These are phyloP conservation scores for Zasmidium cellare DNA, from an alignment of 2,329 filamentous ascomycete species.

Conservation along the genomic window DNA sequence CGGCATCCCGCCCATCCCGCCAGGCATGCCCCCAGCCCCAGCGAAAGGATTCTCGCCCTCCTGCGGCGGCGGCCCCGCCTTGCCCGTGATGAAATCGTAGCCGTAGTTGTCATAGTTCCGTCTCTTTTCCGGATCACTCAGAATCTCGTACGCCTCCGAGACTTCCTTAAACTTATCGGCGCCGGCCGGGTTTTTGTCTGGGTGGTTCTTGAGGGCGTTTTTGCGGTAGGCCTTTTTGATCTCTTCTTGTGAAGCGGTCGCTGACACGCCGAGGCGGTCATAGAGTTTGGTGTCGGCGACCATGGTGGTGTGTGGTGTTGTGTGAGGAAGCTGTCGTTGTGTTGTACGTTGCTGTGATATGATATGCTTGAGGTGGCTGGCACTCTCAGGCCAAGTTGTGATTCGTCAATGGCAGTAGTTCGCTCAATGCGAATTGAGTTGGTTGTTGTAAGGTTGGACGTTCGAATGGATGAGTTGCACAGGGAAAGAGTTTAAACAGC, in stretches of 20 bases:
- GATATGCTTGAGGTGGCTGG: neutral
- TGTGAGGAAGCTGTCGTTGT: neutral
- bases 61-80: slow-evolving; percentile 54
- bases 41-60: slow-evolving; percentile 43
- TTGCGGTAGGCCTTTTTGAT: slow-evolving; percentile 97
- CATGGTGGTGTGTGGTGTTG: slow-evolving; percentile 57
- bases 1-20: slow-evolving; percentile 42
- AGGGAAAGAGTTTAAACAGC: neutral
- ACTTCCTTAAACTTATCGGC: slow-evolving; percentile 97
- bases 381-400: slow-evolving; percentile 9
- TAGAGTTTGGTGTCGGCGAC: slow-evolving; percentile 95
- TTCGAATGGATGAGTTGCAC: slow-evolving; percentile 1
- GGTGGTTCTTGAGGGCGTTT: slow-evolving; percentile 78
- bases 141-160: slow-evolving; percentile 96
- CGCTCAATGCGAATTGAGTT: slow-evolving; percentile 8
- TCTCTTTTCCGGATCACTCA: slow-evolving; percentile 94
- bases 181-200: slow-evolving; percentile 91
- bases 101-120: slow-evolving; percentile 94
- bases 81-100: slow-evolving; percentile 73
- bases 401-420: slow-evolving; percentile 7
- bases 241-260: slow-evolving; percentile 82
- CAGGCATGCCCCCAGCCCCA: slow-evolving; percentile 57
- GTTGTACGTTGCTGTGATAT: slow-evolving; percentile 6
- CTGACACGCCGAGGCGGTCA: slow-evolving; percentile 76
- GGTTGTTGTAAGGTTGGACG: neutral